Conservation (phyloP, 2,329 filamentous ascomycete species). For the Aspergillus pseudotamarii region DNA sequence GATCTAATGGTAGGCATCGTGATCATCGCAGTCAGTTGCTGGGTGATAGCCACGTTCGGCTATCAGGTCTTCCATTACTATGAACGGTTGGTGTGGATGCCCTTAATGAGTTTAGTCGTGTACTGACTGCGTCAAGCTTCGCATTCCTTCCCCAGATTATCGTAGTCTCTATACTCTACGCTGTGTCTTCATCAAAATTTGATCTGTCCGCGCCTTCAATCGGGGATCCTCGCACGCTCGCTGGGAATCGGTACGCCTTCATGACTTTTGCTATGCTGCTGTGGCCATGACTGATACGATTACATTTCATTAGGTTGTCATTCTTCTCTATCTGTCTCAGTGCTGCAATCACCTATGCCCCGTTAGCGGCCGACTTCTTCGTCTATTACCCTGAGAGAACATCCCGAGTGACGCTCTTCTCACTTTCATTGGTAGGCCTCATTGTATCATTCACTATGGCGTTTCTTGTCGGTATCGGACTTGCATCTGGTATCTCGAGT, state of each 20-base stretch:
- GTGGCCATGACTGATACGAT: neutral
- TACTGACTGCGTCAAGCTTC: slow-evolving; percentile 46
- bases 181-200: slow-evolving; percentile 63
- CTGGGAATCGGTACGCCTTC: slow-evolving; percentile 46
- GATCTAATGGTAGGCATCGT: slow-evolving; percentile 53
- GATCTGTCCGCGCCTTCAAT: slow-evolving; percentile 55
- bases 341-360: slow-evolving; percentile 65
- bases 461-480: slow-evolving; percentile 63
- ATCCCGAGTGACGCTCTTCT: slow-evolving; percentile 57
- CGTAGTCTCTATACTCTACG: slow-evolving; percentile 63
- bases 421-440: slow-evolving; percentile 60
- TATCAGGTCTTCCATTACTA: slow-evolving; percentile 70
- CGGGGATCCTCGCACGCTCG: slow-evolving; percentile 55
- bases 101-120: slow-evolving; percentile 1
- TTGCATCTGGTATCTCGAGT: slow-evolving; percentile 59
- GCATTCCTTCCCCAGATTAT: slow-evolving; percentile 67
- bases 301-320: slow-evolving; percentile 49
- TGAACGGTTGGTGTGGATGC: slow-evolving; percentile 53
- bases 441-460: slow-evolving; percentile 62
- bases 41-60: slow-evolving; percentile 67
- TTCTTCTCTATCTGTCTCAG: slow-evolving; percentile 72
- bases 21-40: slow-evolving; percentile 64
- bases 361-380: slow-evolving; percentile 67
- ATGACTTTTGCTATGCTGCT: too few relatives aligned
- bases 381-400: slow-evolving; percentile 64